phyloP scores from a whole-genome alignment of 2,329 filamentous ascomycete species.

The Colletotrichum orchidophilum region DNA sequence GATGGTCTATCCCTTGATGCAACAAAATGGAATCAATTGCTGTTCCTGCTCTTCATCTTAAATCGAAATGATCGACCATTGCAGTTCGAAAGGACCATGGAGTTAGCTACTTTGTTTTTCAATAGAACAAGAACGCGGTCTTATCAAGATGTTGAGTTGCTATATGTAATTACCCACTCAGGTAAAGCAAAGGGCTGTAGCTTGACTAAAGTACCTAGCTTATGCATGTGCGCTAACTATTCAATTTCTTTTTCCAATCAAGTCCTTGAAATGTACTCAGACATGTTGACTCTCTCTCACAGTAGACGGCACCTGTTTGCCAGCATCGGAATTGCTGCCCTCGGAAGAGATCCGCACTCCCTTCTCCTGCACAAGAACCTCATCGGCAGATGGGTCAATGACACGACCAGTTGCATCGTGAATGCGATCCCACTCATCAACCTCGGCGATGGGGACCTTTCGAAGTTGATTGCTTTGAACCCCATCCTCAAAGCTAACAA shows the following conservation, averaged over 20 bases:
- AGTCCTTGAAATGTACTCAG: not conserved
- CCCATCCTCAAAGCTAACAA: conserved; percentile 48
- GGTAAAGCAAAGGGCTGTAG: not conserved
- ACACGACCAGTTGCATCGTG: conserved; percentile 59
- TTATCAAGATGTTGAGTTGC: no score
- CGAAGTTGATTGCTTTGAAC: conserved; percentile 57
- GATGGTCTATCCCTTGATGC: no score
- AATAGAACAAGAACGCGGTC: no score
- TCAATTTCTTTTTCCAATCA: not conserved
- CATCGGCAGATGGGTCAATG: not conserved
- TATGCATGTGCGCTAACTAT: not conserved
- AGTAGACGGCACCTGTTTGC: not conserved
- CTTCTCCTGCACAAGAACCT: not conserved
- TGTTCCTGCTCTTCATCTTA: not conserved
- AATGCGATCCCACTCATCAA: conserved; percentile 65
- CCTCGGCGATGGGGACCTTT: conserved; percentile 59
- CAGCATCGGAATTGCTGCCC: not conserved
- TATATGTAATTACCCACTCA: no score
- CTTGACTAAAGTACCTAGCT: not conserved
- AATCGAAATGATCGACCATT: not conserved
- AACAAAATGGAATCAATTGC: no score
- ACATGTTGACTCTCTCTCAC: not conserved
- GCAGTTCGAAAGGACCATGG: no score
- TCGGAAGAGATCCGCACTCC: not conserved
- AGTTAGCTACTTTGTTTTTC: no score